Base-by-base conservation (phyloP, 1,284 basidiomycete species). In the Malassezia brasiliensis region DNA sequence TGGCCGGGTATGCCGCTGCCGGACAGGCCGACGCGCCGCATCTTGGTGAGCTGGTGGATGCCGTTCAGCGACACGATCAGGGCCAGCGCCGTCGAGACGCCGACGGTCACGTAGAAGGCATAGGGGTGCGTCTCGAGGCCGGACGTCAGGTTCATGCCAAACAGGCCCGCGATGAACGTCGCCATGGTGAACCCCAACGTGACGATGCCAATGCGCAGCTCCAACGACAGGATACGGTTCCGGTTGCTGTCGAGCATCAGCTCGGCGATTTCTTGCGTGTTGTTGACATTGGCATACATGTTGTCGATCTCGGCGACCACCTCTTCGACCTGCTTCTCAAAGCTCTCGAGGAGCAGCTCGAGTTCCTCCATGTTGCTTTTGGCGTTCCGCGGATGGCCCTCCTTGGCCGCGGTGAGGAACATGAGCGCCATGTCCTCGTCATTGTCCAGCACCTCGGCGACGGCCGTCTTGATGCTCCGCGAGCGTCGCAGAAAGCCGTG, bases 241-340 rank as follows among this genome's bases (percentile, higher is more conserved):
- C 93, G 85, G 77, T 94, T 94, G 54, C 90, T 88, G 75, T 98
- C 93, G 44, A 98, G 81, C 70, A 96, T 91, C 54, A 98, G 81
- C 76, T 98, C 93, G 6, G 94, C 89, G 48, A 96, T 93, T 76
- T 96, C 91, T 78, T 96, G 90, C 0, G 91, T 96, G 15, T 88
- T 90, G 77, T 88, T 85, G 52, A 96, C 88, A 72, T 72, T 68
- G 10, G 58, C 58, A 25, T 57, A 47, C 22, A 71, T 62, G 19
- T 63, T 61, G 9, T 60, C 61, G 9, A 66, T 63, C 51, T 72
- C 64, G 1, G 60, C 60, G 6, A 69, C 53, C 1, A 72, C 66
- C 44, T 69, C 67, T 47, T 69, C 69, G 9, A 68, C 63, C 41
- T 65, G 93, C 74, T 96, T 96, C 22, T 86, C 82, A 74, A 96